Percentiles rank a stretch among this genome's conserved stretches.
Conservation (phyloP, 2,329 filamentous ascomycete species). For the Colletotrichum horii region DNA sequence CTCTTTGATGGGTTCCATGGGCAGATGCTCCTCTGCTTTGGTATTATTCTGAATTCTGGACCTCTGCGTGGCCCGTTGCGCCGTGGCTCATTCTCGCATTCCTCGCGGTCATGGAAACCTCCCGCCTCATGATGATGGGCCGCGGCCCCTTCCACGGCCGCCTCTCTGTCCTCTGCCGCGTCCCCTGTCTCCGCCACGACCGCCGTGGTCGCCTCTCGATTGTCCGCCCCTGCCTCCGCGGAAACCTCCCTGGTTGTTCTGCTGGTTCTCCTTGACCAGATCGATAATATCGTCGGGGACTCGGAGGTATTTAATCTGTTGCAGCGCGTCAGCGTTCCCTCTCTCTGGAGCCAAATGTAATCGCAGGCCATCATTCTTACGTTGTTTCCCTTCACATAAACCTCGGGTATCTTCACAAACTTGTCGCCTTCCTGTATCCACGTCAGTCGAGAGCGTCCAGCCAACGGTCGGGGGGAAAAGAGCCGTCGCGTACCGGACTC, state of each 20-base stretch:
- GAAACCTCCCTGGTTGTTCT: conserved; percentile 67
- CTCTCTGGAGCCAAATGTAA: neutral
- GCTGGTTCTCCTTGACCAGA: conserved; percentile 89
- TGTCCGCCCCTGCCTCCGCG: conserved; percentile 68
- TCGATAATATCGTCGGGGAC: conserved; percentile 98
- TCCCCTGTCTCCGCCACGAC: conserved; percentile 61
- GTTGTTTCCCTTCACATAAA: conserved; percentile 97
- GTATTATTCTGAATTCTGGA: neutral
- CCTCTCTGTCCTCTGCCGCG: conserved; percentile 48
- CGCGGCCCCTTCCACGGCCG: conserved; percentile 17
- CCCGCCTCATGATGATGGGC: neutral
- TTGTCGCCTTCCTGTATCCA: conserved; percentile 82
- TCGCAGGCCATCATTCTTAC: conserved; percentile 56
- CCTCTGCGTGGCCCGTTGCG: neutral
- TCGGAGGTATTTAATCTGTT: conserved; percentile 95
- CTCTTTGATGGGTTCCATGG: neutral
- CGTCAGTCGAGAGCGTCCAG: conserved; percentile 20
- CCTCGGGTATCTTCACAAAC: conserved; percentile 90
- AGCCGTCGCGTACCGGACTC: conserved; percentile 65
- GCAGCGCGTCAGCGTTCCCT: conserved; percentile 22
- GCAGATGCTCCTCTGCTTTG: neutral
- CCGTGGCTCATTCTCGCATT: neutral
- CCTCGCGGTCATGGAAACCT: neutral
- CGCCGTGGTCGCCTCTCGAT: conserved; percentile 63
- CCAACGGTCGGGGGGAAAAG: neutral